Evolutionary conservation across 2,329 filamentous ascomycete species (phyloP).

Genomic region (Ceratocystis albifundus): DNA sequence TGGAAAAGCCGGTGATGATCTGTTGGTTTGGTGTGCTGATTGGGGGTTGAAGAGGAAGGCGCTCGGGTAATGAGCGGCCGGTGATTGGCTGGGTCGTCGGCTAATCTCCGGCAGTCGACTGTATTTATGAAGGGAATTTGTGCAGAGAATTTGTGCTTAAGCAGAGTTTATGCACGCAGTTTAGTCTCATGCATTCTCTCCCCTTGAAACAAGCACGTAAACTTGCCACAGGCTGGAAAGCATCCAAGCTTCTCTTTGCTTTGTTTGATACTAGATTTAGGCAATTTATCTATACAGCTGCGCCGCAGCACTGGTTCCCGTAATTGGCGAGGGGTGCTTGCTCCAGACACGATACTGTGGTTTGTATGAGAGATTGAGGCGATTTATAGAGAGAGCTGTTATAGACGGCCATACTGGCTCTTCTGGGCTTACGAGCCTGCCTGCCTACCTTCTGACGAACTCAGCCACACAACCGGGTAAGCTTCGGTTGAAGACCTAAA

Average conservation of each 20-base stretch:
- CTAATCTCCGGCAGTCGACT: not conserved
- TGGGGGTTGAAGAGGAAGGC: not conserved
- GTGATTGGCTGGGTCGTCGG: not conserved
- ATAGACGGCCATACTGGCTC: not conserved
- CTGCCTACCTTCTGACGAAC: not conserved
- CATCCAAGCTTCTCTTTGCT: slow-evolving; percentile 6
- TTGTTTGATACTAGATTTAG: not conserved
- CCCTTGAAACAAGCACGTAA: slow-evolving; percentile 1
- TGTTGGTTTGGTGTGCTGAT: not conserved
- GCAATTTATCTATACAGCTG: not conserved
- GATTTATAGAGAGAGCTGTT: not conserved
- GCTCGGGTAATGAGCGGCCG: slow-evolving; percentile 1
- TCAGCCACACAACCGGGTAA: slow-evolving; percentile 5
- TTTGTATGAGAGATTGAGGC: not conserved
- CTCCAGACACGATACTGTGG: not conserved
- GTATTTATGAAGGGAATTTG: not conserved
- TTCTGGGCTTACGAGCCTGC: not conserved
- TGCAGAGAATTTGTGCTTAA: not conserved
- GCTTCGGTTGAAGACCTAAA: not conserved
- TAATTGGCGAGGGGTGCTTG: not conserved
- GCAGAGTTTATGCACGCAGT: not conserved
- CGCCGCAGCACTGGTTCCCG: slow-evolving; percentile 3
- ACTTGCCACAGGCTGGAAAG: not conserved
- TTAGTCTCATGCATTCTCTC: not conserved
- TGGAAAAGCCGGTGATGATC: not conserved